Evolutionary conservation across 2,329 filamentous ascomycete species (phyloP), one percentile per base, ranked within the genome.

Genomic region (Microsporum audouinii): DNA sequence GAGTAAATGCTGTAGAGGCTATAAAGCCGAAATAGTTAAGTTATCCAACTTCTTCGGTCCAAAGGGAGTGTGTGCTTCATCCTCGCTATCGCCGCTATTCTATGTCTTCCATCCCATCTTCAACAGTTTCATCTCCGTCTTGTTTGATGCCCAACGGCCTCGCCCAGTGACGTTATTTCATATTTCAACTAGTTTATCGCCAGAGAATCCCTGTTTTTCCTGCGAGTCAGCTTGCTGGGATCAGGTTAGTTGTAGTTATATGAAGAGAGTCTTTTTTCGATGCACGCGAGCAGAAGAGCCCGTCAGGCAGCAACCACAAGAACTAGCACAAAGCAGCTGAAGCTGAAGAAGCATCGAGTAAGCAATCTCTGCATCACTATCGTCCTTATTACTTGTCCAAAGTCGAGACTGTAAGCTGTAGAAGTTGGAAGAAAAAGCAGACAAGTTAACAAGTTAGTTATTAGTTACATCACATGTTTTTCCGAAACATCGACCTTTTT

Each of bases 391-490:
- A 23, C 17, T 23, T 23, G 17, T 23, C 17, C 17, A 23, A 23
- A 23, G 17, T 23, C 17, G 17, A 23, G 17, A 10, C 7, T 41
- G 39, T n/a, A 41, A n/a, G 14, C 17, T 23, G 17, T 23, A 23
- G 17, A 23, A 23, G 17, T 23, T 23, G 17, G 17, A 23, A 23
- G 17, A 23, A 23, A 23, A 23, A 23, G 17, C 17, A 23, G 17
- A 23, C 17, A 23, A 23, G 17, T 23, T 23, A 23, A 23, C 17
- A 23, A 23, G 17, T 23, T 23, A 23, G 14, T 29, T 36, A 60
- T 49, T n/a, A n/a, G n/a, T n/a, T 60, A 33, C 58, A 60, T 49
- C 58, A 60, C 58, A 58, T 58, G 57, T 29, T 58, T 27, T n/a
- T 12, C 17, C 17, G 17, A 17, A 56, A n/a, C 31, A 34, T 36